These are phyloP conservation scores for Talaromyces sp. DNA, from an alignment of 2,329 filamentous ascomycete species.

Conservation along the genomic window DNA sequence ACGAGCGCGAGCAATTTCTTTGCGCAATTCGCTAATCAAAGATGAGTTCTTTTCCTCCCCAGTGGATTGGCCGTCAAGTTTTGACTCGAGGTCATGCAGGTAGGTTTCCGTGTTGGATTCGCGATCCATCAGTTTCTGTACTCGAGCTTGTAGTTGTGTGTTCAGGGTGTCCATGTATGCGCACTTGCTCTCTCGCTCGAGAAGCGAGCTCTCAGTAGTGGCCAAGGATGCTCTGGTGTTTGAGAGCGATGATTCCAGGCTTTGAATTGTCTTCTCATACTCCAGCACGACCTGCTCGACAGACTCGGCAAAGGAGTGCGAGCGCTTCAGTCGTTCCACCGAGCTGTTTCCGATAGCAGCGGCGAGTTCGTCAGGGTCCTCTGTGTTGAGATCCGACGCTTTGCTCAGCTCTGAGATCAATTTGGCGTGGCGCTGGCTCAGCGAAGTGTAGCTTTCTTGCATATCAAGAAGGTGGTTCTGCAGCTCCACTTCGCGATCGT, in stretches of 20 bases:
- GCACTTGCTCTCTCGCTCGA: slow-evolving; percentile 91
- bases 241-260: slow-evolving; percentile 82
- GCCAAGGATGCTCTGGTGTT: slow-evolving; percentile 80
- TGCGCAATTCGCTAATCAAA: slow-evolving; percentile 79
- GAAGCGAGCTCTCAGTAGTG: slow-evolving; percentile 73
- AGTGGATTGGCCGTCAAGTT: slow-evolving; percentile 81
- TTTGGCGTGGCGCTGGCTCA: slow-evolving; percentile 91
- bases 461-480: slow-evolving; percentile 89
- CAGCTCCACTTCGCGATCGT: slow-evolving; percentile 79
- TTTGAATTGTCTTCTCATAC: slow-evolving; percentile 98
- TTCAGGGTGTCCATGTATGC: slow-evolving; percentile 92
- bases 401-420: slow-evolving; percentile 90
- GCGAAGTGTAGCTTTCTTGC: slow-evolving; percentile 88
- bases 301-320: slow-evolving; percentile 90
- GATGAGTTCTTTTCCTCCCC: slow-evolving; percentile 90
- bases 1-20: slow-evolving; percentile 79
- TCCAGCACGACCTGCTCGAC: slow-evolving; percentile 95
- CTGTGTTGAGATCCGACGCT: slow-evolving; percentile 59
- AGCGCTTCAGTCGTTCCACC: slow-evolving; percentile 83
- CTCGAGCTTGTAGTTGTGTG: slow-evolving; percentile 75
- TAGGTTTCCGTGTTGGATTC: slow-evolving; percentile 91
- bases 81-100: slow-evolving; percentile 82
- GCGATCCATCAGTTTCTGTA: slow-evolving; percentile 90
- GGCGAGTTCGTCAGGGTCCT: slow-evolving; percentile 36
- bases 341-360: slow-evolving; percentile 69